Base-by-base conservation (phyloP, 1,284 basidiomycete genomes). In the Pulveroboletus sp. region DNA sequence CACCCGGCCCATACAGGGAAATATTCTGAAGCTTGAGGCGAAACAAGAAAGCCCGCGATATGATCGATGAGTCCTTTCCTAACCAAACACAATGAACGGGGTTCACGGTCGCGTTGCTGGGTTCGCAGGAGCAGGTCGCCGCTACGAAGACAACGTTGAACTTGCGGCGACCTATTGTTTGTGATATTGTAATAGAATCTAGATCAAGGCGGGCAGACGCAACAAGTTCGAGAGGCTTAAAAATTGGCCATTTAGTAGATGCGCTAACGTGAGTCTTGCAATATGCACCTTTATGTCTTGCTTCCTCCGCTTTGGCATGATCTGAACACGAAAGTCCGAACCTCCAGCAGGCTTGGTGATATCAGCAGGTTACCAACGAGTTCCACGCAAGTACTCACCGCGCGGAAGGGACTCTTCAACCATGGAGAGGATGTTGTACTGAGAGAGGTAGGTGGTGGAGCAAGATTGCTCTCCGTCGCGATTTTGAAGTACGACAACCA, bases 31-130 rank as follows among this genome's bases (percentile, higher is more conserved):
- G 70, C 10, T 73, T 70, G 17, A 83, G 65, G 43, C 68, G 66
- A 56, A 83, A 63, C n/a, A 73, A 67, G 61, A 82, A 84, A 2
- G 77, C 71, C 47, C 81, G 78, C 7, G 80, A 70, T 43, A 26
- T 41, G 7, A 9, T 21, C 29, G 57, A 42, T 15, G 43, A 80
- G 72, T 54, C 78, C 71, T 46, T 70, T 35, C 87, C 87, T 15
- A 88, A 67, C 76, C 80, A 80, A 50, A 77, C 69, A 37, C 71
- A 72, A 65, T 87, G 84, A 4, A 82, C 65, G 11, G 67, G 59
- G 61, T 77, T 77, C 26, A 66, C 62, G 11, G 70, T 70, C 10
- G 80, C 73, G 52, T 81, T 73, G 53, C 84, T 85, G 44, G 80
- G 73, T 46, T 72, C 75, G 36, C 75, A 75, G 53, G 66, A 64